phyloP scores from a whole-genome alignment of 2,329 filamentous ascomycete genomes.

The Calonectria leucothoes region DNA sequence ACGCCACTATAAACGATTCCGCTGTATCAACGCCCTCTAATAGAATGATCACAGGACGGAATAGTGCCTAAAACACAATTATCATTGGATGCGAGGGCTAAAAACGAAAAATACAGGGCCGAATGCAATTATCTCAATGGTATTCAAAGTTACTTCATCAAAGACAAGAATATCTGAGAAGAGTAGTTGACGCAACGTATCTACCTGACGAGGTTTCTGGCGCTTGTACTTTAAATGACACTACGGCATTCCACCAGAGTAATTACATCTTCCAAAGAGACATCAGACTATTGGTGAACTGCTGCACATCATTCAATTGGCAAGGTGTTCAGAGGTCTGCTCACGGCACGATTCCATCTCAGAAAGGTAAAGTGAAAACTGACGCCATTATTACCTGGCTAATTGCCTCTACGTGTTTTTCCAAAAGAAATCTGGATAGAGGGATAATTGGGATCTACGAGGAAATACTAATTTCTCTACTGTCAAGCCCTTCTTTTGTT shows the following conservation, averaged over 20 bases:
- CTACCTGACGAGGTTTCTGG: background rate
- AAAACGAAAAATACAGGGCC: slow-evolving; percentile 13
- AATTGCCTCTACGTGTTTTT: background rate
- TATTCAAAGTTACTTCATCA: background rate
- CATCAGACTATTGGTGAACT: background rate
- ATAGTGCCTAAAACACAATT: background rate
- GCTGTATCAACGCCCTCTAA: background rate
- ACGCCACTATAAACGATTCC: slow-evolving; percentile 3
- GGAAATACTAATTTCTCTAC: background rate
- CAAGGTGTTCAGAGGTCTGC: background rate
- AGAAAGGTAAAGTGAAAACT: background rate
- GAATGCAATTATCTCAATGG: background rate
- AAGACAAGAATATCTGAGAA: accelerated
- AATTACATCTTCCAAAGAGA: background rate
- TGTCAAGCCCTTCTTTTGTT: background rate
- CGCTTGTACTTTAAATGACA: background rate
- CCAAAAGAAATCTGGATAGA: background rate
- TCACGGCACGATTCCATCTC: background rate
- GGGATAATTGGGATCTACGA: background rate
- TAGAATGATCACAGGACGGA: background rate
- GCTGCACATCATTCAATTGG: background rate
- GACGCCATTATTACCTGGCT: background rate
- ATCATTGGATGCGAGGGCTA: slow-evolving; percentile 24
- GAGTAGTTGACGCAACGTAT: background rate
- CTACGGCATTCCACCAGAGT: background rate